Percentiles rank a stretch among this genome's conserved stretches.
These are phyloP conservation scores for Lactarius indigo DNA, from an alignment of 768 basidiomycete genomes.

Conservation along the genomic window DNA sequence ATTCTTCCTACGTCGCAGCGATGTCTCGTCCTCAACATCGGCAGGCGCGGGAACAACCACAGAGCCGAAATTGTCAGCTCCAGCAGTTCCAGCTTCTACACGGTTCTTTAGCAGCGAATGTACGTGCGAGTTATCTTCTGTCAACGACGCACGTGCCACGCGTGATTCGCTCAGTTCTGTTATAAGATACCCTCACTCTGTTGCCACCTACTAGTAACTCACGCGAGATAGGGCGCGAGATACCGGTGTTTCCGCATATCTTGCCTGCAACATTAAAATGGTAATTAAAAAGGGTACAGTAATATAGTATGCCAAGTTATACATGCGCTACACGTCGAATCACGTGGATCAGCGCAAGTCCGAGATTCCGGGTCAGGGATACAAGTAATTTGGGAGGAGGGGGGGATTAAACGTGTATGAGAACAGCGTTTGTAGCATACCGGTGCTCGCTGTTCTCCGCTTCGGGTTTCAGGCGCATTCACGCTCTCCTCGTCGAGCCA, in stretches of 20 bases:
- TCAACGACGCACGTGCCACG: constrained; percentile 69
- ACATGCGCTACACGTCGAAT: too few relatives aligned
- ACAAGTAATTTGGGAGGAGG: too few relatives aligned
- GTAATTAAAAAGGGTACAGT: too few relatives aligned
- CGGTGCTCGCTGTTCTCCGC: constrained; percentile 62
- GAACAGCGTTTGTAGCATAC: constrained; percentile 48
- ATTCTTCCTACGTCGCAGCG: too few relatives aligned
- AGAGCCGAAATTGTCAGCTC: constrained; percentile 13
- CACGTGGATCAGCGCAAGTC: too few relatives aligned
- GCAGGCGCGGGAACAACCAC: constrained; percentile 47
- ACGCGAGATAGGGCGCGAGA: not conserved
- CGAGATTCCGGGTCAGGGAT: too few relatives aligned
- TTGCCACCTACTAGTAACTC: too few relatives aligned
- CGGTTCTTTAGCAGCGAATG: constrained; percentile 49
- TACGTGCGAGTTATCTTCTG: constrained; percentile 55
- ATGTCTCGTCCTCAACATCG: constrained; percentile 38
- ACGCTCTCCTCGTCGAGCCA: too few relatives aligned
- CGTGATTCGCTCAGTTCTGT: constrained; percentile 54
- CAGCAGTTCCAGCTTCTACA: constrained; percentile 28
- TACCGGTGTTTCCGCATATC: not conserved
- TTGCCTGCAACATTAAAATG: too few relatives aligned
- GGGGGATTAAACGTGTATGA: constrained; percentile 47
- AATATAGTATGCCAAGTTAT: too few relatives aligned
- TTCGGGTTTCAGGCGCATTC: too few relatives aligned
- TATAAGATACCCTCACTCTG: too few relatives aligned